Evolutionary conservation across 2,329 filamentous ascomycete genomes (phyloP), one percentile per base, ranked within the genome.

Genomic region (Penicillium italicum): DNA sequence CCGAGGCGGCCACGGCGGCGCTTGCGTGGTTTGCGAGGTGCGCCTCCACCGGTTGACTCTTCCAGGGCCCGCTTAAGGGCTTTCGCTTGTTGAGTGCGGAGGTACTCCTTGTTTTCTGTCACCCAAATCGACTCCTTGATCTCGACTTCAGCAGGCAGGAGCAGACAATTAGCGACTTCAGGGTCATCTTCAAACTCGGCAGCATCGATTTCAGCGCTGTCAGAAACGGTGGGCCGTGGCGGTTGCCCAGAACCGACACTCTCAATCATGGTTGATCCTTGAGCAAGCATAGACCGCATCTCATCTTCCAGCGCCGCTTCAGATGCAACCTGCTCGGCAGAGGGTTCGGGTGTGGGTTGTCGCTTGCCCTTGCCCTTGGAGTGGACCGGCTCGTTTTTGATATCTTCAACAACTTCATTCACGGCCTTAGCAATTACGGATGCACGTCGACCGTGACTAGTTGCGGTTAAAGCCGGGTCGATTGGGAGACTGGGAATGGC

Each of bases 51-150:
- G 33, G 78, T 76, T 12, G 79, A 79, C 58, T 82, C 80, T n/a
- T 78, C 78, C 18, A 85, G 72, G 34, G 91, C 90, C 56, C 86
- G 83, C 37, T 88, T 84, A 54, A 95, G 87, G 7, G 88, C 81
- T 72, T 94, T 96, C 57, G 89, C 85, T 68, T 97, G 91, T 69
- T 95, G 88, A 46, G 86, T 83, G 9, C 93, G 89, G 37, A 99
- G 80, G 83, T 92, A 99, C 63, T 95, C 91, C 70, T 94, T 91
- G 73, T 99, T 97, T 69, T 92, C 87, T 57, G 93, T 92, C 41
- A 96, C 86, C 94, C 94, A 99, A 50, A 97, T 89, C 57, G 86
- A 85, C 72, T 97, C 92, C 72, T 97, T 97, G 68, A 91, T 84
- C 33, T 83, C 83, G 2, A 87, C 84, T 74, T 97, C 92, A 3